Base-by-base conservation (phyloP, 2,329 filamentous ascomycete species). In the Colletotrichum tropicale region DNA sequence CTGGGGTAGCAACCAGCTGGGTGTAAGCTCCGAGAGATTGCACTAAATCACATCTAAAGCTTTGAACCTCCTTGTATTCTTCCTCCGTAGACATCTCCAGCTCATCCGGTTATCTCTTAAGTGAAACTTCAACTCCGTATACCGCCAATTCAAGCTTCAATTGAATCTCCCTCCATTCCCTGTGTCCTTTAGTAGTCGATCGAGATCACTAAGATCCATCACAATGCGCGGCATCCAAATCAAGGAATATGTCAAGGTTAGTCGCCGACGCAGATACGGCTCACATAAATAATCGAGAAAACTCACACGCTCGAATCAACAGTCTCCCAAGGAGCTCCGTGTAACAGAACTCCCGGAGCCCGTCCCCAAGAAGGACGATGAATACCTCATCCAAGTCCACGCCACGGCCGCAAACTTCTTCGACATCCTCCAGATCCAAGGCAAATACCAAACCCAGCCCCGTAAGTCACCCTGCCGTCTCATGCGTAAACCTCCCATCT, bases 381-480 rank as follows among this genome's bases (percentile, higher is more conserved):
- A 98, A 86, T 98, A 98, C 84, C 89, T 98, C 78, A 94, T 98
- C 83, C 91, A 93, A 81, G 94, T 98, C 81, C 94, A 95, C 85
- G 95, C 96, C 62, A 91, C 94, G 1, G 96, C 95, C 24, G 95
- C 95, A 81, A 98, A 98, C 87, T 98, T 98, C 90, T 98, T 98
- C 88, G 96, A 98, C 84, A 94, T 98, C 74, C 92, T 98, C 70
- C 96, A 98, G 83, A 95, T 98, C 82, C 94, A 95, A 82, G 96
- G 96, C 72, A 98, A 98, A 91, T 98, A 98, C 86, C 96, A 98
- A 83, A 91, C 95, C 83, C 96, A 98, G 81, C 96, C 96, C 0
- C 92, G 89, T 91, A 84, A 34, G 87, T 77, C 5, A 26, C 8
- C 21, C 56, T 36, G 28, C 68, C 61, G 60, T 13, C 4, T 4